Evolutionary conservation across 306 rosid genomes (phyloP).

Genomic region (Astragalus membranaceus): DNA sequence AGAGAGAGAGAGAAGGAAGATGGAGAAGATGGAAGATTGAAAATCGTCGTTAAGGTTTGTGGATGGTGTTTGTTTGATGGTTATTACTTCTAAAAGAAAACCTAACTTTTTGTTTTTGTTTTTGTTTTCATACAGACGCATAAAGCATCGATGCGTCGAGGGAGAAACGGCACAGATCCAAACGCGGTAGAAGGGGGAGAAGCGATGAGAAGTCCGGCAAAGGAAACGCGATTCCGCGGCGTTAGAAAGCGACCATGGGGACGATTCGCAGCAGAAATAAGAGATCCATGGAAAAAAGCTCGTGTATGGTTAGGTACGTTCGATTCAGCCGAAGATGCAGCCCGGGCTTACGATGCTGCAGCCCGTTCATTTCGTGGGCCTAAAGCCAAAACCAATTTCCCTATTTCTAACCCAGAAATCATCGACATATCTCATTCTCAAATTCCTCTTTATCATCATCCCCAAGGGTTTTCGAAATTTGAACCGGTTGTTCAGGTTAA

Average conservation of each 20-base stretch:
- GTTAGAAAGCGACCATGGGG: slow-evolving; percentile 95
- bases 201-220: not conserved
- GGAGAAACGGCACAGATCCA: slow-evolving; percentile 16
- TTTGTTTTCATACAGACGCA: no score
- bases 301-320: slow-evolving; percentile 94
- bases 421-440: slow-evolving; percentile 6
- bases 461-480: slow-evolving; percentile 33
- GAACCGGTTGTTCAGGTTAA: slow-evolving; percentile 33
- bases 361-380: slow-evolving; percentile 72
- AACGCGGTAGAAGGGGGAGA: not conserved
- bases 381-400: slow-evolving; percentile 78
- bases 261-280: slow-evolving; percentile 84
- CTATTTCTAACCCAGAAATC: not conserved
- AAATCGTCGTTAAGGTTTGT: slow-evolving; percentile 29
- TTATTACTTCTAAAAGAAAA: not conserved
- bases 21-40: slow-evolving; percentile 28
- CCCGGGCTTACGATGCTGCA: slow-evolving; percentile 76
- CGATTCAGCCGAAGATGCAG: slow-evolving; percentile 80
- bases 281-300: slow-evolving; percentile 83
- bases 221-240: slow-evolving; percentile 66
- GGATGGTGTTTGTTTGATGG: slow-evolving; percentile 25
- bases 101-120: not conserved
- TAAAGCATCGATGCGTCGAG: slow-evolving; percentile 50
- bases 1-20: not conserved
- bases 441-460: slow-evolving; percentile 24